phyloP scores from a whole-genome alignment of 768 basidiomycete species.

The Tubosaeta sp. region DNA sequence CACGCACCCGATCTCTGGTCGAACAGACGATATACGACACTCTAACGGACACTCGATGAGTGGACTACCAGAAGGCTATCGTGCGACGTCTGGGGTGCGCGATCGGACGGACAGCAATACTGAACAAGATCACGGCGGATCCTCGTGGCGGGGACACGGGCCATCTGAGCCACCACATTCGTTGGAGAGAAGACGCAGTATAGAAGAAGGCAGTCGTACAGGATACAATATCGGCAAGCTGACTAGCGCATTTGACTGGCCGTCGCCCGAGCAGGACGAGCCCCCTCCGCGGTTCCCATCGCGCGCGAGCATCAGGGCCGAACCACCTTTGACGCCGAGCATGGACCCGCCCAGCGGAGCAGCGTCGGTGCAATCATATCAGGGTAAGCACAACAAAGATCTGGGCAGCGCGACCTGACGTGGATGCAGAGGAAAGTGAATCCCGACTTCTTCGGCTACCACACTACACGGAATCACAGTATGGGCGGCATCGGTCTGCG shows the following conservation, averaged over 20 bases:
- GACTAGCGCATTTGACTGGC: constrained; percentile 24
- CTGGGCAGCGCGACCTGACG: constrained; percentile 1
- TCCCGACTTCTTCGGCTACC: constrained; percentile 17
- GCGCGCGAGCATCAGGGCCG: constrained; percentile 4
- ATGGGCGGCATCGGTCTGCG: constrained; percentile 23
- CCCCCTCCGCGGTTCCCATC: constrained; percentile 5
- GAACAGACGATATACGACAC: constrained; percentile 12
- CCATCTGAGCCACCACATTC: constrained; percentile 6
- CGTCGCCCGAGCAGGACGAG: constrained; percentile 18
- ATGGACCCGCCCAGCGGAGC: constrained; percentile 8
- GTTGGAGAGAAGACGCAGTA: constrained; percentile 15
- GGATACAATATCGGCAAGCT: constrained; percentile 16
- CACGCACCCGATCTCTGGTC: constrained; percentile 16
- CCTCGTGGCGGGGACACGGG: constrained; percentile 27
- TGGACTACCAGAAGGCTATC: constrained; percentile 19
- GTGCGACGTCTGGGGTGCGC: constrained; percentile 11
- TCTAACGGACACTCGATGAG: constrained; percentile 24
- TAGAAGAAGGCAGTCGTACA: constrained; percentile 9
- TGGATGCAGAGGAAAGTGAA: constrained; percentile 16
- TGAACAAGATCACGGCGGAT: constrained; percentile 44
- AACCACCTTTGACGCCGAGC: constrained; percentile 17
- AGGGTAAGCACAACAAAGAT: constrained; percentile 15
- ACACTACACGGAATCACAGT: constrained; percentile 16
- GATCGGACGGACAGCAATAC: constrained; percentile 37
- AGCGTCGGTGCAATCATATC: constrained; percentile 8